A percentile compares a stretch with the other conserved stretches of the same genome.
Evolutionary conservation across 331 rosid species (phyloP).

Genomic region (Acacia pycnantha): DNA sequence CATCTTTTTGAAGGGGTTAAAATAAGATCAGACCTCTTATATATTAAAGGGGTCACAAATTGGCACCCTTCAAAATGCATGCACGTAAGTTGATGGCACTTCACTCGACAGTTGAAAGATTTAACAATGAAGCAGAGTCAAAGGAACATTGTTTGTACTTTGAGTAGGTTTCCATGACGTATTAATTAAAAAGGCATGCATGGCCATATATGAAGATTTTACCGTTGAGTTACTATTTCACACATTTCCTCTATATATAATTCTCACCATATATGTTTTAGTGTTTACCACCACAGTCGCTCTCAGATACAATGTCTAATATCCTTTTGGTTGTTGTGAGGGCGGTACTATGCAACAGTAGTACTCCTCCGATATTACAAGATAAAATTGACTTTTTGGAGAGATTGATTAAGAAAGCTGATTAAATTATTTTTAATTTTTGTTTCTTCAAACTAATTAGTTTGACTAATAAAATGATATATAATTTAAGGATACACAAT

Average conservation of each 20-base stretch:
- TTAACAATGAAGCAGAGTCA: neutral
- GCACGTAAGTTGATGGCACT: neutral
- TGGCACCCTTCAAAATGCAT: neutral
- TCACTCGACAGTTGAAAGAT: neutral
- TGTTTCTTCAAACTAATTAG: too few species aligned
- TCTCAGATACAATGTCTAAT: neutral
- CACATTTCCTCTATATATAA: neutral
- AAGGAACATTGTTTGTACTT: neutral
- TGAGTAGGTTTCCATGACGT: neutral
- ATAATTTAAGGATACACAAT: too few species aligned
- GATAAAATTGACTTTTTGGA: too few species aligned
- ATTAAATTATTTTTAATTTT: too few species aligned
- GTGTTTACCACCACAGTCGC: neutral
- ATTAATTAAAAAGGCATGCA: neutral
- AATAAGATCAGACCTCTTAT: neutral
- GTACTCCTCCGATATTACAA: too few species aligned
- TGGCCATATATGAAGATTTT: neutral
- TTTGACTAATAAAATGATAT: too few species aligned
- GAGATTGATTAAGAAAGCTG: too few species aligned
- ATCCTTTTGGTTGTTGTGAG: slow-evolving; percentile 25
- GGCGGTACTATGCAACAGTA: slow-evolving; percentile 1
- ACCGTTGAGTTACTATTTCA: neutral
- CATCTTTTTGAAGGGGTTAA: neutral
- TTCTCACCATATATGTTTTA: neutral
- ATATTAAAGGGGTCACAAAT: neutral